These are phyloP conservation scores for Talaromyces adpressus DNA, from an alignment of 495 filamentous ascomycete genomes.

Conservation along the genomic window DNA sequence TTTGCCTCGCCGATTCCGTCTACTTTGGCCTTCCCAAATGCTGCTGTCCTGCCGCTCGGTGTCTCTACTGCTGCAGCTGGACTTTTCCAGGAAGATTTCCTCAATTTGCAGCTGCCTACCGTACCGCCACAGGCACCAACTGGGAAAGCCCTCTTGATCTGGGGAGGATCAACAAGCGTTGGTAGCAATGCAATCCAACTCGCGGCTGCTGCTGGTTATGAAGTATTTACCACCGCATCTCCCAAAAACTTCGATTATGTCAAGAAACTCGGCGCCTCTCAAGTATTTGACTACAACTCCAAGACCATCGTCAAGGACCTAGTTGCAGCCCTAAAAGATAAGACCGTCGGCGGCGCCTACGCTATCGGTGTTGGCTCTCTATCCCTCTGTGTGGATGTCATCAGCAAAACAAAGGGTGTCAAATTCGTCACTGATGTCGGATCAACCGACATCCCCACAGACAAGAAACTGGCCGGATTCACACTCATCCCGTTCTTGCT, in stretches of 20 bases:
- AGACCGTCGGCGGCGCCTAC: not conserved
- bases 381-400: not conserved
- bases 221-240: constrained; percentile 40
- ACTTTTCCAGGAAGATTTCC: not conserved
- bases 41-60: constrained; percentile 30
- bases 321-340: not conserved
- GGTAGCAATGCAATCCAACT: constrained; percentile 34
- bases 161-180: constrained; percentile 43
- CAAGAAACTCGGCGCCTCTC: constrained; percentile 33
- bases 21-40: constrained; percentile 29
- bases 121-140: constrained; percentile 11
- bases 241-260: constrained; percentile 34
- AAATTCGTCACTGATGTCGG: constrained; percentile 8
- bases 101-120: not conserved
- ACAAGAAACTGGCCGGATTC: not conserved
- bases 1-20: constrained; percentile 25
- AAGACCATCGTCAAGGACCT: constrained; percentile 23
- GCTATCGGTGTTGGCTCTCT: constrained; percentile 2
- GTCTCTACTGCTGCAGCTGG: constrained; percentile 24
- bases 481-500: not conserved
- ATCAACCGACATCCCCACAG: not conserved
- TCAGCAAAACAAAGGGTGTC: not conserved
- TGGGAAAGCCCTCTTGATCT: constrained; percentile 26
- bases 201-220: constrained; percentile 33
- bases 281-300: constrained; percentile 38